A percentile compares a stretch with the other conserved stretches of the same genome.
These are phyloP conservation scores for Stachybotrys elegans DNA, from an alignment of 2,329 filamentous ascomycete species.

Conservation along the genomic window DNA sequence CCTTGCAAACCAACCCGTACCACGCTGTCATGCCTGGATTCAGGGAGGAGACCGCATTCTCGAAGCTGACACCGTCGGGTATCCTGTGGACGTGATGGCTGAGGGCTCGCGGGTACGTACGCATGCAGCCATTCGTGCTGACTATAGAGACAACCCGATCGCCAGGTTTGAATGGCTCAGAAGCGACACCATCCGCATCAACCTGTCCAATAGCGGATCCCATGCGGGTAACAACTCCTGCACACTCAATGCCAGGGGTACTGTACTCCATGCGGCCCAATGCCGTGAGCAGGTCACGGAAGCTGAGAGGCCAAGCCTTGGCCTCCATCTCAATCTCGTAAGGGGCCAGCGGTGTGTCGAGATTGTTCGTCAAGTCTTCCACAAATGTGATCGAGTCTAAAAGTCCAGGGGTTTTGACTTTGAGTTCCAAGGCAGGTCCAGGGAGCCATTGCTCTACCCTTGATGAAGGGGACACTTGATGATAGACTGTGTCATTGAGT, in stretches of 20 bases:
- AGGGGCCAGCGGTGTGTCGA: conserved; percentile 1
- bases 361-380: conserved; percentile 8
- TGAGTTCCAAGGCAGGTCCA: too few relatives aligned
- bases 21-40: conserved; percentile 25
- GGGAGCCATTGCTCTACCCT: too few relatives aligned
- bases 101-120: conserved; percentile 3
- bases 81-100: conserved; percentile 17
- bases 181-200: too few relatives aligned
- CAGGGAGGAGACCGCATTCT: conserved; percentile 26
- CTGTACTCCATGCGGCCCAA: conserved; percentile 8
- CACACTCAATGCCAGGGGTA: conserved; percentile 13
- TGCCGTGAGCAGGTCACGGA: conserved; percentile 10
- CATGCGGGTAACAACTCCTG: conserved; percentile 16
- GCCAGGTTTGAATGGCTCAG: conserved; percentile 17
- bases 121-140: conserved; percentile 10
- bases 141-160: conserved; percentile 15
- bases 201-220: too few relatives aligned
- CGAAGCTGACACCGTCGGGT: conserved; percentile 26
- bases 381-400: conserved; percentile 19
- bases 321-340: conserved; percentile 17
- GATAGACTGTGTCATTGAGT: too few relatives aligned
- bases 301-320: conserved; percentile 14
- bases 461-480: too few relatives aligned
- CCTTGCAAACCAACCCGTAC: conserved; percentile 8
- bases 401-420: conserved; percentile 13